phyloP scores from a whole-genome alignment of 2,329 filamentous ascomycete species.

The Phaeosphaeria sp. region DNA sequence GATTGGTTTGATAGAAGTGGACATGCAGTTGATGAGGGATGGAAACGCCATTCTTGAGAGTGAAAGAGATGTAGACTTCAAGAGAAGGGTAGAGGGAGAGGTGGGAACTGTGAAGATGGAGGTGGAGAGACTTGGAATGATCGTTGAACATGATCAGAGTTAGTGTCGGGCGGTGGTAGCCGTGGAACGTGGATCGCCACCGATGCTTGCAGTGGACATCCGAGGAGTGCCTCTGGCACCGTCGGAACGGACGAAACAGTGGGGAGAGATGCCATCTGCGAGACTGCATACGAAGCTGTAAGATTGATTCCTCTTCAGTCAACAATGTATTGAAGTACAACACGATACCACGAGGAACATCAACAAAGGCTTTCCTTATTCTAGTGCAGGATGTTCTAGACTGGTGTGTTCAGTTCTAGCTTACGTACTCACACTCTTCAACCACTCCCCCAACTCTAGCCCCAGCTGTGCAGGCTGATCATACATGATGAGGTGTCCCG shows the following conservation, averaged over 20 bases:
- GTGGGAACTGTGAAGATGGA: slow-evolving; percentile 11
- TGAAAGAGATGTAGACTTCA: slow-evolving; percentile 24
- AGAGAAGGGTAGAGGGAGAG: slow-evolving; percentile 11
- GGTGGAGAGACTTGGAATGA: slow-evolving; percentile 2
- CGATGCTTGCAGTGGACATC: too few species aligned
- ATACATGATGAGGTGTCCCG: slow-evolving; percentile 26
- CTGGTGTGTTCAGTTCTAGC: too few species aligned
- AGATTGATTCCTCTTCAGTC: too few species aligned
- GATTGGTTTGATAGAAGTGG: slow-evolving; percentile 17
- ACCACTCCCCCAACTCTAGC: slow-evolving; percentile 21
- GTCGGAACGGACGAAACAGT: too few species aligned
- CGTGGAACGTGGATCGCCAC: background rate
- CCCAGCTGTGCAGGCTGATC: slow-evolving; percentile 24
- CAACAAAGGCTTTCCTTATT: too few species aligned
- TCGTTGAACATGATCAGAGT: background rate
- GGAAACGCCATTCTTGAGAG: slow-evolving; percentile 28
- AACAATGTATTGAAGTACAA: too few species aligned
- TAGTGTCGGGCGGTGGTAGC: background rate
- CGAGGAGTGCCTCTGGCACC: too few species aligned
- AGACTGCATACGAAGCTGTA: too few species aligned
- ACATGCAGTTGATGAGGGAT: slow-evolving; percentile 22
- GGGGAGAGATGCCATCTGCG: too few species aligned
- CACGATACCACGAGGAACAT: too few species aligned
- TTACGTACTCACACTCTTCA: slow-evolving; percentile 1
- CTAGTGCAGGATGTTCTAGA: too few species aligned